These are phyloP conservation scores for Testicularia cyperi DNA, from an alignment of 1,284 basidiomycete species.

Conservation along the genomic window DNA sequence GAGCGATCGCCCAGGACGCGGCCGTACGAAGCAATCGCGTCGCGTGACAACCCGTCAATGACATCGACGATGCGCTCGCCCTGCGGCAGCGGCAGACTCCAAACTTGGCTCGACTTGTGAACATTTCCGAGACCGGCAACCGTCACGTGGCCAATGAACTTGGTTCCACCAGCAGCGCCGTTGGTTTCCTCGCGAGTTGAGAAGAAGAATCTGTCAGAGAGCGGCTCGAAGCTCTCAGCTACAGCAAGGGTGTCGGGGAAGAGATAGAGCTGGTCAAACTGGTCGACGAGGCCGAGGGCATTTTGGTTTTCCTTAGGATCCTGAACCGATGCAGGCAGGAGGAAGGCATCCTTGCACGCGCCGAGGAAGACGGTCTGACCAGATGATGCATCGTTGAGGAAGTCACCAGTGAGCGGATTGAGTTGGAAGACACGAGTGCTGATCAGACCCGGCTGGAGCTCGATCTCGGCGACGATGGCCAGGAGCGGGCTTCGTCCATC, in stretches of 20 bases:
- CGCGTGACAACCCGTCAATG: constrained; percentile 9
- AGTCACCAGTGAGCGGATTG: constrained; percentile 54
- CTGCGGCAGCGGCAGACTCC: constrained; percentile 38
- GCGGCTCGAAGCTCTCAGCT: constrained; percentile 23
- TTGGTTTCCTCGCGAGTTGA: constrained; percentile 4
- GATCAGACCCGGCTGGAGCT: constrained; percentile 18
- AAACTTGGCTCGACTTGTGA: constrained; percentile 27
- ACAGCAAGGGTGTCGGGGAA: constrained; percentile 43
- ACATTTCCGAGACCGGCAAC: constrained; percentile 20
- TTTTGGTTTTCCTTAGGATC: constrained; percentile 59
- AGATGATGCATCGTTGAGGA: constrained; percentile 28
- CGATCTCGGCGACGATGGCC: constrained; percentile 50
- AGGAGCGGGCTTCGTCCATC: constrained; percentile 42
- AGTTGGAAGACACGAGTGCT: constrained; percentile 55
- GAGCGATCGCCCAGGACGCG: constrained; percentile 82
- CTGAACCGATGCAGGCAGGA: constrained; percentile 33
- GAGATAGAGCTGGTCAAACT: constrained; percentile 56
- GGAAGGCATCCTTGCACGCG: constrained; percentile 38
- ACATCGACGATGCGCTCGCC: constrained; percentile 38
- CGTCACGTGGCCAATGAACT: constrained; percentile 35
- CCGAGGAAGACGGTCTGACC: constrained; percentile 40
- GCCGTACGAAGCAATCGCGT: constrained; percentile 62
- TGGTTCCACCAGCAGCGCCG: constrained; percentile 1
- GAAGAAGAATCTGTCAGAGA: constrained; percentile 31
- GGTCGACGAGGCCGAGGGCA: constrained; percentile 69